phyloP scores from a whole-genome alignment of 768 basidiomycete species.

The Boletus insuetus region DNA sequence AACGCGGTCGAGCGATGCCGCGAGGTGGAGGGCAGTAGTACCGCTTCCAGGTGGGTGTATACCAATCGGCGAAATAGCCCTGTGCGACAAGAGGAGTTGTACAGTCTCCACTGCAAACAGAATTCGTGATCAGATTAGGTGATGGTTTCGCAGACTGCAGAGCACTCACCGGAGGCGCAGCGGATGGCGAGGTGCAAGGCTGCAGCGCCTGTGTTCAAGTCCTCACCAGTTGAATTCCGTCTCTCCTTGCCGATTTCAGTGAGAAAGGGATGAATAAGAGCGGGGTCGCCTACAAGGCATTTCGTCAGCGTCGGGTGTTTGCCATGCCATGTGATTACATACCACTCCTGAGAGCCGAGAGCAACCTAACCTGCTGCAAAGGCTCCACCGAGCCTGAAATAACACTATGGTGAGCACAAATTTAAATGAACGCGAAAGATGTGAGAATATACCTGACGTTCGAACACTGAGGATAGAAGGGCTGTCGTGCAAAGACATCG shows the following conservation, averaged over 20 bases:
- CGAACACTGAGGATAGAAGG: slow-evolving; percentile 20
- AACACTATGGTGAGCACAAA: slow-evolving; percentile 3
- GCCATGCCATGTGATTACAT: slow-evolving; percentile 14
- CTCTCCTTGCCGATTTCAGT: slow-evolving; percentile 68
- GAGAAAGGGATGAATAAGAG: slow-evolving; percentile 80
- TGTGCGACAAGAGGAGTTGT: slow-evolving; percentile 62
- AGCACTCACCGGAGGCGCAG: slow-evolving; percentile 66
- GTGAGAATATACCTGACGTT: slow-evolving; percentile 11
- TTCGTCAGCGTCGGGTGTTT: background rate
- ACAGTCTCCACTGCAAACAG: slow-evolving; percentile 58
- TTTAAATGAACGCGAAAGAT: background rate
- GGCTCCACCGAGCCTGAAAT: slow-evolving; percentile 36
- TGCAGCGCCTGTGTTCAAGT: slow-evolving; percentile 65
- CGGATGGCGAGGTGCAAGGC: slow-evolving; percentile 82
- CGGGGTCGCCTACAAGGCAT: slow-evolving; percentile 58
- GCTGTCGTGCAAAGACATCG: slow-evolving; percentile 19
- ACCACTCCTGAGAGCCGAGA: slow-evolving; percentile 64
- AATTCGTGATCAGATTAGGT: background rate
- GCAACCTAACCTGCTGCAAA: slow-evolving; percentile 61
- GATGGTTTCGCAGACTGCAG: background rate
- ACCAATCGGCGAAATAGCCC: slow-evolving; percentile 77
- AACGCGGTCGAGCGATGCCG: slow-evolving; percentile 65
- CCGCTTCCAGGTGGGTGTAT: slow-evolving; percentile 71
- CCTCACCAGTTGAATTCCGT: slow-evolving; percentile 45
- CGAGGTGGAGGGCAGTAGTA: slow-evolving; percentile 69